Evolutionary conservation across 768 basidiomycete species (phyloP), one percentile per base, ranked within the genome.

Genomic region (Neoboletus brunneissimus): DNA sequence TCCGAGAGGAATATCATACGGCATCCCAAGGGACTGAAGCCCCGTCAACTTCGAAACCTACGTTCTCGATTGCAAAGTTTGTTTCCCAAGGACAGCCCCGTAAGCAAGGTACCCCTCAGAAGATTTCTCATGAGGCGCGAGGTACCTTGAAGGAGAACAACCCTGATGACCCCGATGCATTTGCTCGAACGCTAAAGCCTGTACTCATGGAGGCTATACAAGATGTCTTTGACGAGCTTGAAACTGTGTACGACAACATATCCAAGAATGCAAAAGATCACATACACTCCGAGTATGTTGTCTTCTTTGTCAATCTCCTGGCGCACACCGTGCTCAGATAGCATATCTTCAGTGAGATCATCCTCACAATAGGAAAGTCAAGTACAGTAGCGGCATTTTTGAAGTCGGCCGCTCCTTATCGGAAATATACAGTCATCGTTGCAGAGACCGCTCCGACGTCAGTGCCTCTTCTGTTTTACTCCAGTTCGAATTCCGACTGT

Each of bases 181-280:
- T 91, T 65, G 85, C 90, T 10, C 76, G 79, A 40, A 82, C 82
- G 35, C 71, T 98, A 50, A 97, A 95, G 73, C 96, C 96, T 3
- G 88, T 97, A 1, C 79, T 99, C 53, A 93, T 98, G 81, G 94
- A 97, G 72, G 97, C 94, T 8, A 95, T 99, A 50, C 90, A 96
- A 67, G 96, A 98, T 67, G 91, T 98, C 18, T 79, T 97, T 44
- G 94, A 97, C 62, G 97, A 99, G 72, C 78, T 99, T 37, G 95
- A 97, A 70, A 94, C 91, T 3, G 95, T 96, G 1, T 93, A 98
- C 64, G 91, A 97, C 63, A 94, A 89, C 64, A 88, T 98, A 20
- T 90, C 91, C 10, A 96, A 91, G 76, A 91, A 90, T 64, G 93
- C 95, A 2, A 89, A 85, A 72, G 94, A 97, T 70, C 95, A 98